These are phyloP conservation scores for Arthrobotrys pseudoclavata DNA, from an alignment of 2,329 filamentous ascomycete genomes.

Conservation along the genomic window DNA sequence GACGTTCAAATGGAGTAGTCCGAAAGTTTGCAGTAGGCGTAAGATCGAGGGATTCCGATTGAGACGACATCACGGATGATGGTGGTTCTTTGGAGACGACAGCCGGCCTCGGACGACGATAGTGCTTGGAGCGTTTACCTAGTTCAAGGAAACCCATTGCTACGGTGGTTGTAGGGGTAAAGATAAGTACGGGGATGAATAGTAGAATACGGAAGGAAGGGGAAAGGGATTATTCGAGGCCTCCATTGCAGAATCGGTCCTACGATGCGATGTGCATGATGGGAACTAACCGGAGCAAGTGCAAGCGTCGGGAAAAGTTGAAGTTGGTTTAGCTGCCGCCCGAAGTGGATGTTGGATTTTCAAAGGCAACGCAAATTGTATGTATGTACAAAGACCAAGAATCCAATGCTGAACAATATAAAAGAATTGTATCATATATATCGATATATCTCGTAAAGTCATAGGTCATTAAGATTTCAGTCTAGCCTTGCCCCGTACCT, in stretches of 20 bases:
- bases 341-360: conserved; percentile 15
- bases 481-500: too few species aligned
- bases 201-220: not conserved
- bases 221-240: not conserved
- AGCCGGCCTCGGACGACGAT: not conserved
- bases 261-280: conserved; percentile 27
- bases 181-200: not conserved
- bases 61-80: not conserved
- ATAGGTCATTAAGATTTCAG: not conserved
- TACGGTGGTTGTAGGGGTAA: conserved; percentile 5
- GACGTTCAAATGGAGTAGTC: conserved; percentile 38
- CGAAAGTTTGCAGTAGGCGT: conserved; percentile 32
- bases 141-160: conserved; percentile 40
- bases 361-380: not conserved
- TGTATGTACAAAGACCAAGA: not conserved
- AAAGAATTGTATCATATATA: not conserved
- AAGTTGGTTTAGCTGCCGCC: conserved; percentile 12
- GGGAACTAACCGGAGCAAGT: conserved; percentile 18
- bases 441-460: not conserved
- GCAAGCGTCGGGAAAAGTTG: conserved; percentile 24
- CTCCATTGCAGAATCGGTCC: conserved; percentile 20
- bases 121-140: conserved; percentile 26
- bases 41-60: not conserved
- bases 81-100: conserved; percentile 3
- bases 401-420: not conserved